phyloP scores from a whole-genome alignment of 192 early-diverging fungal species.

The Coemansia sp. region DNA sequence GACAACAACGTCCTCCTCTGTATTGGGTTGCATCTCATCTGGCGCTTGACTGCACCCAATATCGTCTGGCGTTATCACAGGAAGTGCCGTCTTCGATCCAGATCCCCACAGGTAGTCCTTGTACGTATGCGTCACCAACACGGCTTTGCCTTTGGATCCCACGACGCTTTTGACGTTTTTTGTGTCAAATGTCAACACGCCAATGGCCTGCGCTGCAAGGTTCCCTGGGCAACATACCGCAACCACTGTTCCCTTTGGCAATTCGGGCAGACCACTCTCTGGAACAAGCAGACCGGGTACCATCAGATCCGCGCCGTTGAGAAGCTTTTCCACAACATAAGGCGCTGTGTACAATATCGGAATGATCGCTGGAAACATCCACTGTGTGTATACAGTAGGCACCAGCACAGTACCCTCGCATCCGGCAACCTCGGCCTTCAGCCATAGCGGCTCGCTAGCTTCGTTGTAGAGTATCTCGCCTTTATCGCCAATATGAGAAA shows the following conservation, averaged over 20 bases:
- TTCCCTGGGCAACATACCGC: constrained; percentile 36
- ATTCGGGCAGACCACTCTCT: constrained; percentile 25
- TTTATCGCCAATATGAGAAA: constrained; percentile 61
- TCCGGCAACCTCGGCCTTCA: constrained; percentile 54
- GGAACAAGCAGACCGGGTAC: constrained; percentile 37
- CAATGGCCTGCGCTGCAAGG: constrained; percentile 59
- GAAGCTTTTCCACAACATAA: constrained; percentile 68
- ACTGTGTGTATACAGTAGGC: constrained; percentile 77
- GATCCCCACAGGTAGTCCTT: constrained; percentile 78
- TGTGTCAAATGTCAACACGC: constrained; percentile 61
- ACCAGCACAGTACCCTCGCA: constrained; percentile 49
- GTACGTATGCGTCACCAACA: constrained; percentile 72
- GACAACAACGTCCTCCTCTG: not conserved
- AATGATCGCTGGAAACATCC: constrained; percentile 66
- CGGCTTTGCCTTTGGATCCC: constrained; percentile 77
- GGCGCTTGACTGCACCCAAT: not conserved
- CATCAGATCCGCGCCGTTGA: constrained; percentile 70
- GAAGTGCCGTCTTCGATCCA: constrained; percentile 65
- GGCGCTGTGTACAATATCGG: constrained; percentile 67
- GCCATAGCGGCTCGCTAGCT: constrained; percentile 64
- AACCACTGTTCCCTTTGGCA: constrained; percentile 32
- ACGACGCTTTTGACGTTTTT: constrained; percentile 47
- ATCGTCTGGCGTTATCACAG: constrained; percentile 40
- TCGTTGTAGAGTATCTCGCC: constrained; percentile 64
- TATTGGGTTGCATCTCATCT: not conserved